Evolutionary conservation across 768 basidiomycete genomes (phyloP), one percentile per base, ranked within the genome.

Genomic region (Boletellus ananiceps): DNA sequence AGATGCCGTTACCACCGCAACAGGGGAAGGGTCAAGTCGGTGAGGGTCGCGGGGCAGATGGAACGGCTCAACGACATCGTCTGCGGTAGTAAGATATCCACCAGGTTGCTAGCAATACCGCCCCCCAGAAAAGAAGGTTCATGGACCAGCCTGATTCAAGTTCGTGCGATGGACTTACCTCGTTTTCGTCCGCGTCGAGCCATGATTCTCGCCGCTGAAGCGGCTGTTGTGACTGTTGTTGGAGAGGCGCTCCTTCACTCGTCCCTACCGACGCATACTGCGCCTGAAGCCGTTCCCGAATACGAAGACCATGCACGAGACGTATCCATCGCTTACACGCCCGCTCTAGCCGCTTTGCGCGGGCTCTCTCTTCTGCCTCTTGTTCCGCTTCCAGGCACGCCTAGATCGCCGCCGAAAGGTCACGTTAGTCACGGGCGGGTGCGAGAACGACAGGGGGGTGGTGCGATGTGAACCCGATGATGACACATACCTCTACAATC

Each of bases 321-420:
- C 85, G 83, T 45, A 75, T 79, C 95, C 95, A 99, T 18, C 86
- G 82, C 66, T 93, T 94, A 55, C 95, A 68, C 0, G 83, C 86
- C 32, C 83, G 80, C 44, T 92, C 92, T 56, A 88, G 79, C 49
- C 77, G 79, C 68, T 92, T 94, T 9, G 71, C 72, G 19, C 79
- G 78, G 40, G 86, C 86, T 58, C 83, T 90, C 65, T 89, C 84
- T 50, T 85, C 82, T 5, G 84, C 86, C 21, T 82, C 79, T 54
- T 83, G 81, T 60, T 90, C 87, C 11, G 86, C 80, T 66, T 86
- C 87, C 79, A 81, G 82, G 58, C 85, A 97, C 2, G 93, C 93
- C 93, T 96, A 25, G 50, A 50, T 57, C 47, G 13, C 52, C 51
- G 39, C 38, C 60, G 18, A 51, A 47, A 57, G 43, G 15, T 2